phyloP scores from a whole-genome alignment of 441 rosid genomes.

The Geranium incanum region DNA sequence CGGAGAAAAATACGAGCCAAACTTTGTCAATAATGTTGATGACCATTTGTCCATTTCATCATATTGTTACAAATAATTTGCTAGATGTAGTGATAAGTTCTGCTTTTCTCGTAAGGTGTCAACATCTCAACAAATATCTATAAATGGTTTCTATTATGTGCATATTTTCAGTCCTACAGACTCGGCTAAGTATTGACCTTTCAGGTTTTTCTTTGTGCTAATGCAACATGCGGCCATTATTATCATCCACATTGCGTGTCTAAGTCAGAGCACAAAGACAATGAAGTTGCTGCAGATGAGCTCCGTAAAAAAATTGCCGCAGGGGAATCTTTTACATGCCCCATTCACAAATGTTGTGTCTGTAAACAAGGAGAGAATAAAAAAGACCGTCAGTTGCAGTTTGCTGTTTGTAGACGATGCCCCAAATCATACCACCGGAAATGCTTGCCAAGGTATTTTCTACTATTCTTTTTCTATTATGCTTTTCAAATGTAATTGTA shows the following conservation, averaged over 20 bases:
- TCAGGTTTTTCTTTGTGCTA: constrained; percentile 77
- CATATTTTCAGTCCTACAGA: not conserved
- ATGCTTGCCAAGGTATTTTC: constrained; percentile 75
- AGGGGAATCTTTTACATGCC: constrained; percentile 70
- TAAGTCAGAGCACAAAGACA: constrained; percentile 41
- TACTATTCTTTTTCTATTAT: not conserved
- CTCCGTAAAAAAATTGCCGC: constrained; percentile 45
- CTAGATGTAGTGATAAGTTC: not conserved
- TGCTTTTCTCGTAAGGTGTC: not conserved
- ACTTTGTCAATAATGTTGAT: not conserved
- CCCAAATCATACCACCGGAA: constrained; percentile 83
- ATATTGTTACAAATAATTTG: not conserved
- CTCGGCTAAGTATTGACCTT: constrained; percentile 6
- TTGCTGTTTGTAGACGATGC: constrained; percentile 92
- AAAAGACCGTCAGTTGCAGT: constrained; percentile 48
- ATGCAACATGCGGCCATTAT: constrained; percentile 81
- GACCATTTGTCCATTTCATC: not conserved
- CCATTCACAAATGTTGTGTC: constrained; percentile 70
- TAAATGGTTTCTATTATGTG: not conserved
- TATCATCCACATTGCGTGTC: constrained; percentile 84
- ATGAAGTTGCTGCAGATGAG: constrained; percentile 49
- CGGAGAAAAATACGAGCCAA: not conserved
- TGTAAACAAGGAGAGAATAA: constrained; percentile 70
- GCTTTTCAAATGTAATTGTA: not conserved
- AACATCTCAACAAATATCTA: constrained; percentile 3